Evolutionary conservation across 345 rosid genomes (phyloP).

Genomic region (Laguncularia racemosa): DNA sequence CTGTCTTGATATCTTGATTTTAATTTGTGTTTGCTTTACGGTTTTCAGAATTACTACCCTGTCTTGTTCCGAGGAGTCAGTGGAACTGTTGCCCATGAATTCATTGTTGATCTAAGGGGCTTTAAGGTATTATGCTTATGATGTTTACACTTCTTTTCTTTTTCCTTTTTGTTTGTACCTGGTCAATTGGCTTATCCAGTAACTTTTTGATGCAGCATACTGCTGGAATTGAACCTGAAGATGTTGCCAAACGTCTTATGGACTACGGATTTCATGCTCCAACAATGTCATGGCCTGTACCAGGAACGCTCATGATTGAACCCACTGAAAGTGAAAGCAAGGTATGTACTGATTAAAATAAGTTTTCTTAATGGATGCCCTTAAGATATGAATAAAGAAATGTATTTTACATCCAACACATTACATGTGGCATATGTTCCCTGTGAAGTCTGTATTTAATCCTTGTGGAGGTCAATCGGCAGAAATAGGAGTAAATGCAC

Average conservation of each 20-base stretch:
- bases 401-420: too few species aligned
- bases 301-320: slow-evolving; percentile 97
- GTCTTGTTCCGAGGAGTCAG: slow-evolving; percentile 92
- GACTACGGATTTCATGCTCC: slow-evolving; percentile 97
- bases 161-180: not conserved
- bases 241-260: slow-evolving; percentile 95
- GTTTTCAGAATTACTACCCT: slow-evolving; percentile 65
- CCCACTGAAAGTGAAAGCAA: slow-evolving; percentile 99
- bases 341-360: slow-evolving; percentile 33
- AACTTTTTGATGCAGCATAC: slow-evolving; percentile 58
- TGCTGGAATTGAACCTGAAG: slow-evolving; percentile 94
- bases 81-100: slow-evolving; percentile 95
- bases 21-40: not conserved
- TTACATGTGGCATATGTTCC: too few species aligned
- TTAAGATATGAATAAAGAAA: not conserved
- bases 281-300: slow-evolving; percentile 99
- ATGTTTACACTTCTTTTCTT: slow-evolving; percentile 33
- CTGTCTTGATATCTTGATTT: slow-evolving; percentile 2
- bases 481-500: too few species aligned
- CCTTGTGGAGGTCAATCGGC: too few species aligned
- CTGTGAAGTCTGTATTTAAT: too few species aligned
- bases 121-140: slow-evolving; percentile 55
- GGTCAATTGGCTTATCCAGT: slow-evolving; percentile 26
- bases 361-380: slow-evolving; percentile 20
- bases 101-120: slow-evolving; percentile 85